Evolutionary conservation across 257 asterid species (phyloP).

Genomic region (Primulina tabacum): DNA sequence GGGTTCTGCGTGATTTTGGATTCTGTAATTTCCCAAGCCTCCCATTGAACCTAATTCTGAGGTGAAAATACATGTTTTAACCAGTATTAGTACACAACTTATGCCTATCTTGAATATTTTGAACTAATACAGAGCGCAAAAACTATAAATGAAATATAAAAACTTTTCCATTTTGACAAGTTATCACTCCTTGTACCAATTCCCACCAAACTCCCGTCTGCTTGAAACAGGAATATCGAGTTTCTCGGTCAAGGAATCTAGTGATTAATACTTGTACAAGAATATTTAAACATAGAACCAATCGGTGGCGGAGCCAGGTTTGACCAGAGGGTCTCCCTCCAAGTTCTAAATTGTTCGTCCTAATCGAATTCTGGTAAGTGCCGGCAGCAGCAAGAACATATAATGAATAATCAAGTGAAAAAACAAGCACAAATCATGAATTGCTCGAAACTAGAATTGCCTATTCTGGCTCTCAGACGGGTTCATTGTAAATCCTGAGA

Average conservation of each 20-base stretch:
- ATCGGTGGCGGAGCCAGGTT: background rate
- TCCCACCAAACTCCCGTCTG: background rate
- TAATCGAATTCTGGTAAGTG: background rate
- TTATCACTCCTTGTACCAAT: background rate
- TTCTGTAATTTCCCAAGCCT: conserved; percentile 35
- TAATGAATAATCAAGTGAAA: background rate
- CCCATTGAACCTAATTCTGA: conserved; percentile 40
- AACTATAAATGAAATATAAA: background rate
- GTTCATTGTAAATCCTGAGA: background rate
- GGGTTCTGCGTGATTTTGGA: conserved; percentile 28
- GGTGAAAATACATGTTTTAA: conserved; percentile 3
- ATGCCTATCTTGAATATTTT: background rate
- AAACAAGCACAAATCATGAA: background rate
- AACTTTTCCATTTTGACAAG: too few species aligned
- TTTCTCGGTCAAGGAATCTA: too few species aligned
- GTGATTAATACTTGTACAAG: background rate
- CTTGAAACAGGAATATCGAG: background rate
- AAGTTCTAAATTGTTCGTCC: background rate
- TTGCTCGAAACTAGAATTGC: background rate
- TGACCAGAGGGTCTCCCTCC: background rate
- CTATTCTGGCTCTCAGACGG: background rate
- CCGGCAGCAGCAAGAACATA: too few species aligned
- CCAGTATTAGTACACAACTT: background rate
- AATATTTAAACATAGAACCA: background rate
- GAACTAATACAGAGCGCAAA: background rate